phyloP scores from a whole-genome alignment of 1,284 basidiomycete species.

The Malassezia vespertilionis region DNA sequence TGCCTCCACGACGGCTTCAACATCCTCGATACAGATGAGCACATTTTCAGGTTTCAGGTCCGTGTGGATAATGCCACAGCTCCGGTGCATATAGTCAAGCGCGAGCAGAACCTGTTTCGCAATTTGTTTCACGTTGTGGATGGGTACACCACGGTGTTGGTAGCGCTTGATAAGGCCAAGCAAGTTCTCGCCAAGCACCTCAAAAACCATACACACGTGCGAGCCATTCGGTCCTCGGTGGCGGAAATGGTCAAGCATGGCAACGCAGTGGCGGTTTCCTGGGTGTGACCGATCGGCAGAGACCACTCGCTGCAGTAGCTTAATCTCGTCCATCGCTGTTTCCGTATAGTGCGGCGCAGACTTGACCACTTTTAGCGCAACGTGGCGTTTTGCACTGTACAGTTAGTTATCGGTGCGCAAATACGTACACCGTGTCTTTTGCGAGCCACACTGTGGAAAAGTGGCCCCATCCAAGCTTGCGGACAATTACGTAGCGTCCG shows the following conservation, averaged over 20 bases:
- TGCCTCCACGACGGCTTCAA: constrained; percentile 79
- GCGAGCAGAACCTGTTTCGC: constrained; percentile 91
- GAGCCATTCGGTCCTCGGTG: constrained; percentile 92
- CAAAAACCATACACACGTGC: constrained; percentile 99
- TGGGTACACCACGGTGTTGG: constrained; percentile 89
- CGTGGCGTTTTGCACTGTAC: constrained; percentile 79
- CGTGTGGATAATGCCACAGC: constrained; percentile 72
- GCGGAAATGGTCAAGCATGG: constrained; percentile 89
- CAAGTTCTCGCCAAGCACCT: constrained; percentile 96
- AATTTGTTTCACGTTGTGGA: constrained; percentile 86
- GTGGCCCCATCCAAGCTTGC: constrained; percentile 97
- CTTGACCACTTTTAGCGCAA: constrained; percentile 97
- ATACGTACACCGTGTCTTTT: constrained; percentile 38
- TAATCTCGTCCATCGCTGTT: constrained; percentile 96
- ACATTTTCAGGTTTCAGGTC: constrained; percentile 98
- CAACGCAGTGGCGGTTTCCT: constrained; percentile 59
- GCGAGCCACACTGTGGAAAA: constrained; percentile 55
- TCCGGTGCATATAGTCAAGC: constrained; percentile 91
- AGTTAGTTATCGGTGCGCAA: constrained; percentile 13
- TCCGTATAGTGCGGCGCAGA: constrained; percentile 94
- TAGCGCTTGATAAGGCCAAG: constrained; percentile 91
- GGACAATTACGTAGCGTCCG: constrained; percentile 75
- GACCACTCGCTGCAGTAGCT: constrained; percentile 87
- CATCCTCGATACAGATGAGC: constrained; percentile 90
- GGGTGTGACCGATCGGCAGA: constrained; percentile 59